Conservation (phyloP, 2,329 filamentous ascomycete species). For the Colletotrichum sp. region DNA sequence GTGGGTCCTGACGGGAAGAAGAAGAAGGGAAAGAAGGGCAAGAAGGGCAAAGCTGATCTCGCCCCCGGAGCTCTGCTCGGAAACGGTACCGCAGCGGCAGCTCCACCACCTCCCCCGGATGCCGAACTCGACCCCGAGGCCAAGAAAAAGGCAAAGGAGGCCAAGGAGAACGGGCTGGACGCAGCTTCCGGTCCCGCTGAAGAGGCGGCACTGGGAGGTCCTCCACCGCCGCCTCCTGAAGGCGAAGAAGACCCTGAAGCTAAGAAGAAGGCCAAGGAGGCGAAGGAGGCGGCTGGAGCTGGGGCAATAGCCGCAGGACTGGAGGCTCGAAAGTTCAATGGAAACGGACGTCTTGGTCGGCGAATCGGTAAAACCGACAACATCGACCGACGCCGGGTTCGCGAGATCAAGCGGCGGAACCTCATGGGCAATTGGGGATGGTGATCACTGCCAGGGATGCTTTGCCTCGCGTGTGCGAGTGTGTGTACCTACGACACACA, state of each 20-base stretch:
- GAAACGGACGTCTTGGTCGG: background rate
- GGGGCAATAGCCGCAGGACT: background rate
- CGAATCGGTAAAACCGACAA: background rate
- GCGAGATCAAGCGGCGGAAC: constrained; percentile 4
- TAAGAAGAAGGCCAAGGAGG: constrained; percentile 7
- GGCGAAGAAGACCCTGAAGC: background rate
- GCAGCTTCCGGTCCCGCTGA: background rate
- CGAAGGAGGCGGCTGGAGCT: background rate
- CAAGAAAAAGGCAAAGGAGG: constrained; percentile 5
- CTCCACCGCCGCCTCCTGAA: background rate
- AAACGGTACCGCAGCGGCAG: background rate
- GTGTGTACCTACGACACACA: background rate
- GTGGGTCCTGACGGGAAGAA: background rate
- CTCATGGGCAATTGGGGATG: constrained; percentile 1
- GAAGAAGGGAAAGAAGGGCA: background rate
- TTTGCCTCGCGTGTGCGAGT: background rate
- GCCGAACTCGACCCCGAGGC: background rate
- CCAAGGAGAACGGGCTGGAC: background rate
- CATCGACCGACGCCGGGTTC: background rate
- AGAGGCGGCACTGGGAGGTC: background rate
- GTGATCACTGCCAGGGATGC: background rate
- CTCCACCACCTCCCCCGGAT: background rate
- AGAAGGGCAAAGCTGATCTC: background rate
- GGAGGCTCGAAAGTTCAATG: background rate
- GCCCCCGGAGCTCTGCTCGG: background rate